phyloP scores from a whole-genome alignment of 2,329 filamentous ascomycete genomes.

The Xylaria arbuscula region DNA sequence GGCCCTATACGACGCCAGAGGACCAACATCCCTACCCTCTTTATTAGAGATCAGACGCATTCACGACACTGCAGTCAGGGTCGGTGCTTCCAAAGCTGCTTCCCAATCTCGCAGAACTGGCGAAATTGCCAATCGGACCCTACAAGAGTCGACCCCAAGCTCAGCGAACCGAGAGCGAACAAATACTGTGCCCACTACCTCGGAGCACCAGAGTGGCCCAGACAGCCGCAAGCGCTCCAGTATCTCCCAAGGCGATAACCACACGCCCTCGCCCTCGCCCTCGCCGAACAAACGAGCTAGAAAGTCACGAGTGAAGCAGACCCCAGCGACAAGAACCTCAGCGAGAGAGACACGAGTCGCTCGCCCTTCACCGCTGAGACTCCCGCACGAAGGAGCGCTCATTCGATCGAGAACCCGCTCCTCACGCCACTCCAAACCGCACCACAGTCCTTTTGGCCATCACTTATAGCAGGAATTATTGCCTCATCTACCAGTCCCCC shows the following conservation, averaged over 20 bases:
- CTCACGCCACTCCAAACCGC: no score
- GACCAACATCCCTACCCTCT: not conserved
- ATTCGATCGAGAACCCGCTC: no score
- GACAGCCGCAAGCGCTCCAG: constrained; percentile 15
- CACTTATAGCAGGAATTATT: no score
- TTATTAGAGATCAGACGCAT: not conserved
- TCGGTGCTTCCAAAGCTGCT: not conserved
- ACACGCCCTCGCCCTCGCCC: not conserved
- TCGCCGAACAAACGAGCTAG: constrained; percentile 1
- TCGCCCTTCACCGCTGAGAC: no score
- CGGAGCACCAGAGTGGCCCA: not conserved
- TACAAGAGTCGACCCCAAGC: not conserved
- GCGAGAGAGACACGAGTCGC: no score
- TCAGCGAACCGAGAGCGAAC: no score
- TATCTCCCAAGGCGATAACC: not conserved
- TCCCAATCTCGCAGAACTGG: no score
- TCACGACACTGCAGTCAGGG: not conserved
- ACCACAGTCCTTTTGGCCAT: no score
- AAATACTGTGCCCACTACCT: not conserved
- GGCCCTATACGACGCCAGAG: constrained; percentile 19
- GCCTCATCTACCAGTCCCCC: no score
- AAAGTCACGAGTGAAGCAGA: not conserved
- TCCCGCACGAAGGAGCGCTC: no score
- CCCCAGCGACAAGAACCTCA: no score
- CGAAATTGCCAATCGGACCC: no score